Base-by-base conservation (phyloP, 495 filamentous ascomycete species). In the Neurospora tetraspora region DNA sequence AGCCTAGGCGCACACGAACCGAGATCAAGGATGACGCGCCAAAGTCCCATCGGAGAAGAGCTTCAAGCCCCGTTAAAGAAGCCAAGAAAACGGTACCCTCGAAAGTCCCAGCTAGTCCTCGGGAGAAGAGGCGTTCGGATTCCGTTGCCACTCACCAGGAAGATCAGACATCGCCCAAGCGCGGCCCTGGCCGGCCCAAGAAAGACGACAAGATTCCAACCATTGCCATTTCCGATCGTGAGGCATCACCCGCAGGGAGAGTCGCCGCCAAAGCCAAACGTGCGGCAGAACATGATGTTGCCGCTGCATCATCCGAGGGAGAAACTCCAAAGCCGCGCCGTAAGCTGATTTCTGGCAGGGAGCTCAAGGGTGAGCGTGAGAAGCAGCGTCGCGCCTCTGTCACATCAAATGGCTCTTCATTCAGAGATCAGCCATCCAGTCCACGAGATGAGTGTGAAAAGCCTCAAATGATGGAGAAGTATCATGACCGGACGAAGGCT, bases 281-380 rank as follows among this genome's bases (percentile, higher is more conserved):
- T 39, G 78, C 43, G n/a, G 43, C 83, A 12, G 86, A 88, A 61
- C 82, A 83, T 7, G 88, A 89, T 47, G 61, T 79, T 45, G 81
- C 81, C 20, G 77, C 80, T 42, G 78, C 77, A 8, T 85, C 86
- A 10, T 88, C 87, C 31, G 86, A 86, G 68, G 85, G 84, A 1
- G 87, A 89, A 61, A 74, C 83, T 10, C 72, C 81, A 27, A 91
- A 90, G 71, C 89, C 88, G 14, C 81, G 87, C 61, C 83, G 88
- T 5, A 90, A 89, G 76, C 80, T 91, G 40, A 82, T 91, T 27
- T 89, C 89, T 16, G 86, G 87, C 5, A 85, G 85, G 72, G 88
- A 89, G 39, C 76, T 89, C 27, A 87, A 88, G 74, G 85, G 83
- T 1, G 85, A 88, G 71, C 83, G 85, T 45, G 87, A 89, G 61